Percentiles rank a stretch among this genome's conserved stretches.
Evolutionary conservation across 345 rosid genomes (phyloP).

Genomic region (Gynandropsis gynandra): DNA sequence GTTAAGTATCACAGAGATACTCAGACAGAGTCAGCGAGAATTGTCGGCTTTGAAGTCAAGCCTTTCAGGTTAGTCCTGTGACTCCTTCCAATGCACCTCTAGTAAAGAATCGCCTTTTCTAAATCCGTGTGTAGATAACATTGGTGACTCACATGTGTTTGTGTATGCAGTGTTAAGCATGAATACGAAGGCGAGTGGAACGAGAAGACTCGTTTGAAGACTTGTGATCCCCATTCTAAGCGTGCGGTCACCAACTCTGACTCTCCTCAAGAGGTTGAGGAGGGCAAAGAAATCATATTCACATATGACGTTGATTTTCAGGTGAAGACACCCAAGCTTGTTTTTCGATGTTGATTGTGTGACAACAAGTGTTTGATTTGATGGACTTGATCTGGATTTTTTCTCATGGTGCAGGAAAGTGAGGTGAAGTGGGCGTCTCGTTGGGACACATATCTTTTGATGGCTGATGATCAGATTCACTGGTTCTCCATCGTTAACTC

Average conservation of each 20-base stretch:
- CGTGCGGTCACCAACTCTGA: conserved; percentile 67
- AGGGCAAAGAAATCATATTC: conserved; percentile 61
- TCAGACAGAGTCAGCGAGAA: conserved; percentile 53
- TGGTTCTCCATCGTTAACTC: conserved; percentile 95
- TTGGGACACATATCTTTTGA: conserved; percentile 89
- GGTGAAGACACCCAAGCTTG: conserved; percentile 28
- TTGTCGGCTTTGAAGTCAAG: conserved; percentile 89
- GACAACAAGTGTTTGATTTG: neutral
- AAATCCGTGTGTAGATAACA: neutral
- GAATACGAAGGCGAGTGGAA: conserved; percentile 70
- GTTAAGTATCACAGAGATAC: conserved; percentile 69
- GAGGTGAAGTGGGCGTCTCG: conserved; percentile 93
- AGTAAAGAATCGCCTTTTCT: neutral
- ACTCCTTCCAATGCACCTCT: neutral
- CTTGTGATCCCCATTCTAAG: conserved; percentile 86
- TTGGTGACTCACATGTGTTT: conserved; percentile 9
- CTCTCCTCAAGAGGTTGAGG: conserved; percentile 79
- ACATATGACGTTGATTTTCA: conserved; percentile 84
- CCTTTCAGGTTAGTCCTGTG: conserved; percentile 60
- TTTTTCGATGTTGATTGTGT: neutral
- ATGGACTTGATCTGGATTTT: conserved; percentile 5
- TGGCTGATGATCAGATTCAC: conserved; percentile 94
- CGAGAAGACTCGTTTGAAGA: conserved; percentile 55
- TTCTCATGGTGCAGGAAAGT: conserved; percentile 47
- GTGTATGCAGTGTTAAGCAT: conserved; percentile 58